phyloP scores from a whole-genome alignment of 768 basidiomycete species.

The Boletus coccyginus region DNA sequence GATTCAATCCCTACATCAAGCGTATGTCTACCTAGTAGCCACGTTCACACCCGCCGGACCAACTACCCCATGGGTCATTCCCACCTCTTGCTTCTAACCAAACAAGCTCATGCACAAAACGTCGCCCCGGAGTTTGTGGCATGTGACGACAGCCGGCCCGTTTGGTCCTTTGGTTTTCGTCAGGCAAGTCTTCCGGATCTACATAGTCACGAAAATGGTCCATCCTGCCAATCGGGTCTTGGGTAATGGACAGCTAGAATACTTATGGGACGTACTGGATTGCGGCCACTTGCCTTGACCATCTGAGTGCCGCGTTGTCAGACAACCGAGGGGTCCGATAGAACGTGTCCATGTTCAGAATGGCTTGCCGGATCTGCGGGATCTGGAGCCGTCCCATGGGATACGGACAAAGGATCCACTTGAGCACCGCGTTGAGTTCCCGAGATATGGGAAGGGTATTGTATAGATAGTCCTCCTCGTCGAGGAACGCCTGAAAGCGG shows the following conservation, averaged over 20 bases:
- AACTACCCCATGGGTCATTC: background rate
- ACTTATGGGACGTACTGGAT: background rate
- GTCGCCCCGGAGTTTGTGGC: background rate
- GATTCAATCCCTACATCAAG: background rate
- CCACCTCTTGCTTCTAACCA: background rate
- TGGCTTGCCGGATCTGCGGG: conserved; percentile 15
- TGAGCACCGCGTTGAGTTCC: conserved; percentile 10
- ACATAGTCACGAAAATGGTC: background rate
- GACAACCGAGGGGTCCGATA: conserved; percentile 4
- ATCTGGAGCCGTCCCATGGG: conserved; percentile 17
- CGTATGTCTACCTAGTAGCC: background rate
- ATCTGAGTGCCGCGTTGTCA: background rate
- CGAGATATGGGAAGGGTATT: conserved; percentile 14
- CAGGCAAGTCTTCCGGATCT: background rate
- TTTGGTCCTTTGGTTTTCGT: background rate
- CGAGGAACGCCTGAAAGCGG: conserved; percentile 13
- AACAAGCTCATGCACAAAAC: background rate
- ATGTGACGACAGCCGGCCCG: background rate
- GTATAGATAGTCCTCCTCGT: conserved; percentile 16
- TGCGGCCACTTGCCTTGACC: background rate
- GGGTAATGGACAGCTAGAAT: too few species aligned
- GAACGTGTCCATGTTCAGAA: conserved; percentile 16
- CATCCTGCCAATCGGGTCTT: background rate
- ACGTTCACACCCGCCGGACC: background rate
- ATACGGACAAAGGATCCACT: conserved; percentile 14